These are phyloP conservation scores for Aethionema arabicum DNA, from an alignment of 345 rosid genomes.

Conservation along the genomic window DNA sequence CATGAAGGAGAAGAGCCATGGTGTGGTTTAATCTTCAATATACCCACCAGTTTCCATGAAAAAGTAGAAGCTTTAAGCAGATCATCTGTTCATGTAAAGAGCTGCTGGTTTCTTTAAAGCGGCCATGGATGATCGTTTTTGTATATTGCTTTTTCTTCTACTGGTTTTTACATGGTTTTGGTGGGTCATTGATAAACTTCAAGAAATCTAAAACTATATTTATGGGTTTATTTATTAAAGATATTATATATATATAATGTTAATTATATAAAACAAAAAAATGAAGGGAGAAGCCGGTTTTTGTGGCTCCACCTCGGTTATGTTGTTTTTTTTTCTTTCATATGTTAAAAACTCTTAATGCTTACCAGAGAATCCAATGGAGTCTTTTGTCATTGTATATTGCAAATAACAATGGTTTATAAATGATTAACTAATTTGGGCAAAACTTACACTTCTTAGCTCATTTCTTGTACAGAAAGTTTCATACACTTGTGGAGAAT, in stretches of 20 bases:
- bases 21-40: constrained; percentile 22
- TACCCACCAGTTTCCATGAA: constrained; percentile 20
- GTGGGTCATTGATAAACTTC: constrained; percentile 29
- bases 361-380: constrained; percentile 10
- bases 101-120: constrained; percentile 36
- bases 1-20: constrained; percentile 27
- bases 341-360: constrained; percentile 6
- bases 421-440: not conserved
- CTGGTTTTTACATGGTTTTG: constrained; percentile 34
- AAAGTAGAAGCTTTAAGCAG: constrained; percentile 36
- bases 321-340: constrained; percentile 16
- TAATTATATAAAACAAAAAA: constrained; percentile 18
- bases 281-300: constrained; percentile 28
- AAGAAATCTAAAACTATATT: not conserved
- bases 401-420: not conserved
- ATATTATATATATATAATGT: constrained; percentile 16
- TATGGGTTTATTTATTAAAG: constrained; percentile 21
- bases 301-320: constrained; percentile 35
- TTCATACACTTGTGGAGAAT: not conserved
- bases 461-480: constrained; percentile 10
- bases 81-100: constrained; percentile 32
- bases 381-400: constrained; percentile 13
- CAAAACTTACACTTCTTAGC: not conserved
- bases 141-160: constrained; percentile 41
- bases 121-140: constrained; percentile 41